Conservation (phyloP, 805 yeast species). For the Saturnispora hagleri region DNA sequence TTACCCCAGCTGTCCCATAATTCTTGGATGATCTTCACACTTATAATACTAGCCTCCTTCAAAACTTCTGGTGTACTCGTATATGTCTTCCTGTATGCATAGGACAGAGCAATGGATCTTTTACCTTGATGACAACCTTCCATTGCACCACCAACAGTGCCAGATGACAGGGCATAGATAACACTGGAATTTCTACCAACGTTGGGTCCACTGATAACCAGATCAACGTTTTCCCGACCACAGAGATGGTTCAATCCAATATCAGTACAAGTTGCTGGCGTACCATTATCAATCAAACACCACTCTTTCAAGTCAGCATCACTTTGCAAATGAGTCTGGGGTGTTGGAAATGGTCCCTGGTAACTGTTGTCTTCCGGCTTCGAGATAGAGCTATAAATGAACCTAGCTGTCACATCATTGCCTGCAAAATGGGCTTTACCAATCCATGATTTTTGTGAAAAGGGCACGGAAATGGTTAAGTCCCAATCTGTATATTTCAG, state of each 20-base stretch:
- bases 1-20: slow-evolving; percentile 50
- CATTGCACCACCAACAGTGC: slow-evolving; percentile 96
- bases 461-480: slow-evolving; percentile 74
- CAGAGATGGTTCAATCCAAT: slow-evolving; percentile 73
- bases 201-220: slow-evolving; percentile 92
- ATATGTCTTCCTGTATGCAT: slow-evolving; percentile 54
- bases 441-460: slow-evolving; percentile 87
- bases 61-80: slow-evolving; percentile 43
- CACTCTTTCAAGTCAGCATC: slow-evolving; percentile 58
- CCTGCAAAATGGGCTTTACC: slow-evolving; percentile 96
- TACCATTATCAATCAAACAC: slow-evolving; percentile 72
- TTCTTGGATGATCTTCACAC: slow-evolving; percentile 54
- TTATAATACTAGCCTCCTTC: slow-evolving; percentile 55
- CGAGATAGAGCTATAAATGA: slow-evolving; percentile 48
- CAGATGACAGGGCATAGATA: slow-evolving; percentile 80
- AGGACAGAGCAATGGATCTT: slow-evolving; percentile 73
- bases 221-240: slow-evolving; percentile 53
- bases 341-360: slow-evolving; percentile 58
- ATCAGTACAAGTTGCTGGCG: slow-evolving; percentile 95
- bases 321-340: slow-evolving; percentile 32
- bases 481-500: slow-evolving; percentile 68
- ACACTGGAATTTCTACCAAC: slow-evolving; percentile 90
- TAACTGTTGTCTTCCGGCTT: slow-evolving; percentile 40
- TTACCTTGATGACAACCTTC: slow-evolving; percentile 74
- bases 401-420: slow-evolving; percentile 47